Conservation (phyloP, 768 basidiomycete species). For the Pulveroboletus sp. region DNA sequence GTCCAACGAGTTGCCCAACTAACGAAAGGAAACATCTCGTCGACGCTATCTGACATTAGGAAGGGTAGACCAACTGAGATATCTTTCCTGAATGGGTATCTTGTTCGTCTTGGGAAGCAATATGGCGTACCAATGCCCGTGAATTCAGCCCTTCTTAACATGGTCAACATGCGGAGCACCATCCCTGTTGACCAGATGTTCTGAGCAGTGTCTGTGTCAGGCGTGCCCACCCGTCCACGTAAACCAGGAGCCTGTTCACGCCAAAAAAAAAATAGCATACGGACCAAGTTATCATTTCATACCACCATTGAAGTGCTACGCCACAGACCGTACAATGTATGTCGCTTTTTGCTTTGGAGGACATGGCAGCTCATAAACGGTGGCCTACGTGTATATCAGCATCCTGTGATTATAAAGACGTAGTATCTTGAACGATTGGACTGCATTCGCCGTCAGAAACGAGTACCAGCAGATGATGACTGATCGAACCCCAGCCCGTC, state of each 20-base stretch:
- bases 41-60: conserved; percentile 73
- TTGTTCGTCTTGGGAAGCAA: conserved; percentile 55
- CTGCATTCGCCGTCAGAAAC: background rate
- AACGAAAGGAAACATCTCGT: conserved; percentile 70
- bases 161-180: conserved; percentile 53
- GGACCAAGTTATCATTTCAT: too few relatives aligned
- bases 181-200: conserved; percentile 51
- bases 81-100: conserved; percentile 77
- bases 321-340: background rate
- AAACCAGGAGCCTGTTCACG: conserved; percentile 1
- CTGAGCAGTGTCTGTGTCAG: conserved; percentile 3
- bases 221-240: conserved; percentile 7
- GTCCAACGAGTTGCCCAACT: conserved; percentile 51
- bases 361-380: background rate
- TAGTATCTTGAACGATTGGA: background rate
- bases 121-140: conserved; percentile 56
- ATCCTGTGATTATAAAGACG: background rate
- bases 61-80: conserved; percentile 68
- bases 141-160: conserved; percentile 48
- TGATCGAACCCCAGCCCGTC: too few relatives aligned
- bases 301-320: background rate
- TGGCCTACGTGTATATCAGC: background rate
- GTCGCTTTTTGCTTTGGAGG: background rate
- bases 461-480: background rate
- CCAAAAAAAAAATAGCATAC: background rate